Percentiles rank a stretch among this genome's conserved stretches.
Evolutionary conservation across 371 early-diverging fungal genomes (phyloP).

Genomic region (Catenaria anguillulae): DNA sequence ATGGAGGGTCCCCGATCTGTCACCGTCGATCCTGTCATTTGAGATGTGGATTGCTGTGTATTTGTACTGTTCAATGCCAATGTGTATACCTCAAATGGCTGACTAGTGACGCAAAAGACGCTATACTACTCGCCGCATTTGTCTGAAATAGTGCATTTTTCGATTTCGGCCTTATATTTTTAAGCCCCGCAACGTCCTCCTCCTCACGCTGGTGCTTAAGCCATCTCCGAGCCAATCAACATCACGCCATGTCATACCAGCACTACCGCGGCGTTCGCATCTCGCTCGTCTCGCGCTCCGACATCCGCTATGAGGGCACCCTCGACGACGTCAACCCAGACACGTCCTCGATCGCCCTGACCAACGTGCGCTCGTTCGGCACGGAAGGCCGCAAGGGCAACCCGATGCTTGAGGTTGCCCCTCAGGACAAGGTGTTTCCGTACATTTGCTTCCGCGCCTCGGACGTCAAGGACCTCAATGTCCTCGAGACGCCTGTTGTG

Average conservation of each 20-base stretch:
- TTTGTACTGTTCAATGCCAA: too few species aligned
- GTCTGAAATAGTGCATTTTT: too few species aligned
- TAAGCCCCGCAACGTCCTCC: too few species aligned
- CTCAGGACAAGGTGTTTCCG: conserved; percentile 68
- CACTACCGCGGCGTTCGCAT: conserved; percentile 56
- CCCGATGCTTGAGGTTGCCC: conserved; percentile 65
- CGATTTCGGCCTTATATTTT: too few species aligned
- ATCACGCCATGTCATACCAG: background rate
- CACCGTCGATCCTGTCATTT: too few species aligned
- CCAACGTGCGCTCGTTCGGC: conserved; percentile 70
- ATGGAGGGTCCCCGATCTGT: too few species aligned
- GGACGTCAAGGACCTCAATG: conserved; percentile 84
- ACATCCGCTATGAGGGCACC: conserved; percentile 82
- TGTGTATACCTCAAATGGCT: too few species aligned
- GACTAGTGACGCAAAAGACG: too few species aligned
- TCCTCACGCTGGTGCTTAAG: too few species aligned
- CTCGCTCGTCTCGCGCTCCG: conserved; percentile 69
- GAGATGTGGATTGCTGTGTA: too few species aligned
- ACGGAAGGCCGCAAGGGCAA: conserved; percentile 68
- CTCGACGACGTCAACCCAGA: conserved; percentile 71
- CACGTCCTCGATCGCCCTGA: conserved; percentile 81
- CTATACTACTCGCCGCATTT: too few species aligned
- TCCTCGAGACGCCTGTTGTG: conserved; percentile 37
- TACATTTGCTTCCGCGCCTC: conserved; percentile 82
- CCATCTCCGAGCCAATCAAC: too few species aligned